Percentiles rank a stretch among this genome's conserved stretches.
phyloP scores from a whole-genome alignment of 2,329 filamentous ascomycete species.

The Lasiodiplodia hormozganensis region DNA sequence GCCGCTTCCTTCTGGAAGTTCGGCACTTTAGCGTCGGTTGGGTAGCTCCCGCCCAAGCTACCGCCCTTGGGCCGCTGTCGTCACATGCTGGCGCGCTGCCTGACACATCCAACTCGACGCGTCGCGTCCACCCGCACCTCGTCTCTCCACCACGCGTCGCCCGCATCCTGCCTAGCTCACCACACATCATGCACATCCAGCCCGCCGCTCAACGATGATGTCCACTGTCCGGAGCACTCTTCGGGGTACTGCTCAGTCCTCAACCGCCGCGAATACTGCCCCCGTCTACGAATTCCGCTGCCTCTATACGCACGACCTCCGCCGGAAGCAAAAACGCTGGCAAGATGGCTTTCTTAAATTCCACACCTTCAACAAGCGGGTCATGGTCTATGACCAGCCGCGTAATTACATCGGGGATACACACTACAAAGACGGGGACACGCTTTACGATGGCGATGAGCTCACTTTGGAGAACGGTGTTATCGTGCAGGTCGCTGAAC shows the following conservation, averaged over 20 bases:
- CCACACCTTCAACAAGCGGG: constrained; percentile 87
- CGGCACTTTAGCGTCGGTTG: constrained; percentile 19
- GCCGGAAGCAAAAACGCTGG: constrained; percentile 89
- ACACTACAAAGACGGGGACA: constrained; percentile 75
- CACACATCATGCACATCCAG: background rate
- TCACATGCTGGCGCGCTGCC: constrained; percentile 12
- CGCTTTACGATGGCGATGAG: constrained; percentile 83
- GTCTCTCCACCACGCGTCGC: constrained; percentile 31
- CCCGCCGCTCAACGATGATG: constrained; percentile 34
- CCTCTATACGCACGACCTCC: constrained; percentile 84
- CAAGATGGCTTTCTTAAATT: constrained; percentile 89
- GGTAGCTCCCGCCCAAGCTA: background rate
- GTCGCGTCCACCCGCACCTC: constrained; percentile 13
- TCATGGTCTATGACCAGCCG: constrained; percentile 87
- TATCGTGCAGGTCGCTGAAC: constrained; percentile 81
- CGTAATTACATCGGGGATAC: constrained; percentile 84
- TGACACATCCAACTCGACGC: background rate
- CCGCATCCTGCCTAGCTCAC: constrained; percentile 1
- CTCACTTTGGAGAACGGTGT: constrained; percentile 77
- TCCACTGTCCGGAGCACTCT: constrained; percentile 36
- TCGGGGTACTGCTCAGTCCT: constrained; percentile 42
- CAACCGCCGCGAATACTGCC: constrained; percentile 67
- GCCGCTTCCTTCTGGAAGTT: constrained; percentile 10
- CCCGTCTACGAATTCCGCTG: constrained; percentile 82
- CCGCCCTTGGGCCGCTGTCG: background rate